Percentiles rank a stretch among this genome's conserved stretches.
These are phyloP conservation scores for Rhynchospora tenuis DNA, from an alignment of 176 grass and related monocot species.

Conservation along the genomic window DNA sequence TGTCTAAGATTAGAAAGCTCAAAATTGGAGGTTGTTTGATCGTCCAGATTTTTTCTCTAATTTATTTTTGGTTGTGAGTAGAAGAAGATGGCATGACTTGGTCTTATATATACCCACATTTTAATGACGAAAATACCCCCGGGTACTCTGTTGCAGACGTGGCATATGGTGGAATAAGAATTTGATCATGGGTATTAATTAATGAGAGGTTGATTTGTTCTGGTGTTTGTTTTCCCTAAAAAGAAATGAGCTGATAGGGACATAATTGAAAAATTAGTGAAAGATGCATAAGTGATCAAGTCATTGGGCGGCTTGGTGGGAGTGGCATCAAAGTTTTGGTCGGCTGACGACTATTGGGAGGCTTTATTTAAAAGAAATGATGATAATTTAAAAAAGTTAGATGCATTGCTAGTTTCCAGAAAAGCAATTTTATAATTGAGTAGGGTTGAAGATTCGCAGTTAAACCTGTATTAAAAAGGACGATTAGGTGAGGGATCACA, in stretches of 20 bases:
- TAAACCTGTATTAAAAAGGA: not conserved
- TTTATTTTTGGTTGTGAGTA: not conserved
- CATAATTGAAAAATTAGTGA: slow-evolving; percentile 10
- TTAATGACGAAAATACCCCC: slow-evolving; percentile 29
- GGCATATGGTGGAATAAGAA: slow-evolving; percentile 1
- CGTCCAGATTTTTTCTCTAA: not conserved
- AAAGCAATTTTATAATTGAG: not conserved
- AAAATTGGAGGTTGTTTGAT: not conserved
- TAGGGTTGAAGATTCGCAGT: not conserved
- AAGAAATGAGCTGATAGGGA: slow-evolving; percentile 15
- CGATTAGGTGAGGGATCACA: slow-evolving; percentile 4
- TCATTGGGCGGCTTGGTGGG: slow-evolving; percentile 17
- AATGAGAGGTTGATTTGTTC: slow-evolving; percentile 12
- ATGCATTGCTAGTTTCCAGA: slow-evolving; percentile 4
- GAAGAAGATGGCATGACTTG: not conserved
- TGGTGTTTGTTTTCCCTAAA: not conserved
- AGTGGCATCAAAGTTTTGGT: slow-evolving; percentile 16
- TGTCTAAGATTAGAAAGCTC: not conserved
- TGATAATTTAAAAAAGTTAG: slow-evolving; percentile 22
- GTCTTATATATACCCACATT: slow-evolving; percentile 7
- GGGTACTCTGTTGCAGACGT: not conserved
- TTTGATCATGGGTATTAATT: slow-evolving; percentile 7
- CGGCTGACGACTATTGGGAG: slow-evolving; percentile 14
- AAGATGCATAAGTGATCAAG: not conserved
- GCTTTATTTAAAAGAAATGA: slow-evolving; percentile 21